Evolutionary conservation across 2,329 filamentous ascomycete genomes (phyloP).

Genomic region (Sporothrix curviconia): DNA sequence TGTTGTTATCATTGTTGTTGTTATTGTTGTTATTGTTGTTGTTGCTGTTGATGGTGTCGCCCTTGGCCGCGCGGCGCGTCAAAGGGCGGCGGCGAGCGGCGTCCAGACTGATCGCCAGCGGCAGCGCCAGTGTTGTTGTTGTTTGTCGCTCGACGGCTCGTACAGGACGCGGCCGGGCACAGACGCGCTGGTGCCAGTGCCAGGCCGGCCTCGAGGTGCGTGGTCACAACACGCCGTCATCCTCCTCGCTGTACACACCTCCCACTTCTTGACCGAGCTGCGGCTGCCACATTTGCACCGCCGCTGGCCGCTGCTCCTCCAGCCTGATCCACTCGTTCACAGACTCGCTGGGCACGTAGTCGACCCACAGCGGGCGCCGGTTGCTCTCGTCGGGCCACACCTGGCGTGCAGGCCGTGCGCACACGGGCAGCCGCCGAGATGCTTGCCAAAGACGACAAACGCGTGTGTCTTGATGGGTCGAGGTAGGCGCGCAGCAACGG

Average conservation of each 20-base stretch:
- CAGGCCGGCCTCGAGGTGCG: slow-evolving; percentile 46
- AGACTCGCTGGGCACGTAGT: slow-evolving; percentile 76
- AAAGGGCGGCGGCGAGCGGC: slow-evolving; percentile 4
- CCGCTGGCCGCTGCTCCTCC: slow-evolving; percentile 51
- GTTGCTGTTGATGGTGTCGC: background rate
- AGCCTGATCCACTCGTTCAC: slow-evolving; percentile 66
- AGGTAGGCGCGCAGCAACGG: slow-evolving; percentile 68
- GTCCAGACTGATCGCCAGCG: background rate
- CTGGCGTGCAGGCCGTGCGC: slow-evolving; percentile 66
- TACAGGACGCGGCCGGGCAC: slow-evolving; percentile 6
- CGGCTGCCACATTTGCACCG: slow-evolving; percentile 27
- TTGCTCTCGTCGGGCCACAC: slow-evolving; percentile 85
- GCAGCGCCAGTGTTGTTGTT: background rate
- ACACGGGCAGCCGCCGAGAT: slow-evolving; percentile 68
- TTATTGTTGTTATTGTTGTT: too few species aligned
- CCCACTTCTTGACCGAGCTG: slow-evolving; percentile 50
- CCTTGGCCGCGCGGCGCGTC: slow-evolving; percentile 27
- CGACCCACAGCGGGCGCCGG: slow-evolving; percentile 77
- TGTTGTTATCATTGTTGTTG: too few species aligned
- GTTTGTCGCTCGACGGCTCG: background rate
- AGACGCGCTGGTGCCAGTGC: slow-evolving; percentile 13
- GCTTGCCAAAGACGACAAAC: slow-evolving; percentile 65
- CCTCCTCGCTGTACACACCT: slow-evolving; percentile 58
- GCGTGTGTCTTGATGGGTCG: slow-evolving; percentile 84
- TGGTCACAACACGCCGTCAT: slow-evolving; percentile 47